Conservation (phyloP, 2,329 filamentous ascomycete genomes). For the Orbilia quercus region DNA sequence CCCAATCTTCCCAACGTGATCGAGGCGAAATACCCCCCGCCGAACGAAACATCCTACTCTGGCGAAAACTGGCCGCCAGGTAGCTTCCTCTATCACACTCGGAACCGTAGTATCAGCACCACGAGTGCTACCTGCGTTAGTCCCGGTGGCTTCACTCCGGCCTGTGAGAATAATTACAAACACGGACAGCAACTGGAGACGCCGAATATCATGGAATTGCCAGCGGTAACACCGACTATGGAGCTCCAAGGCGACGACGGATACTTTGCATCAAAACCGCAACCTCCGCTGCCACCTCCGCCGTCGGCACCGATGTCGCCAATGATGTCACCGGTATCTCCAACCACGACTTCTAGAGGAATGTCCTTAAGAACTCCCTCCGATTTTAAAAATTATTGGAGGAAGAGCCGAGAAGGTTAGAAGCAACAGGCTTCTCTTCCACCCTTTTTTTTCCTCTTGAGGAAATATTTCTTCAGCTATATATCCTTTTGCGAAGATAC, state of each 20-base stretch:
- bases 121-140: constrained; percentile 32
- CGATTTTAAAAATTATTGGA: constrained; percentile 26
- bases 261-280: constrained; percentile 34
- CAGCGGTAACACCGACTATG: constrained; percentile 20
- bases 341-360: constrained; percentile 13
- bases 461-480: constrained; percentile 15
- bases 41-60: constrained; percentile 40
- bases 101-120: constrained; percentile 41
- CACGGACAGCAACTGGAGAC: constrained; percentile 7
- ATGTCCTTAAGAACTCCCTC: constrained; percentile 19
- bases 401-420: constrained; percentile 25
- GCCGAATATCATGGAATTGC: constrained; percentile 31
- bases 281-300: constrained; percentile 27
- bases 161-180: constrained; percentile 14
- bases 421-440: not conserved
- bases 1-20: constrained; percentile 47
- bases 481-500: constrained; percentile 23
- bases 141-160: constrained; percentile 19
- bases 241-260: constrained; percentile 48
- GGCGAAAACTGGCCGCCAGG: constrained; percentile 51
- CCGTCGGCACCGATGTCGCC: not conserved
- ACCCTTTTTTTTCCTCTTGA: not conserved
- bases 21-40: constrained; percentile 50
- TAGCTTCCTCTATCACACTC: constrained; percentile 47
- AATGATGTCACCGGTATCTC: constrained; percentile 10